Evolutionary conservation across 257 asterid genomes (phyloP).

Genomic region (Scutellaria baicalensis): DNA sequence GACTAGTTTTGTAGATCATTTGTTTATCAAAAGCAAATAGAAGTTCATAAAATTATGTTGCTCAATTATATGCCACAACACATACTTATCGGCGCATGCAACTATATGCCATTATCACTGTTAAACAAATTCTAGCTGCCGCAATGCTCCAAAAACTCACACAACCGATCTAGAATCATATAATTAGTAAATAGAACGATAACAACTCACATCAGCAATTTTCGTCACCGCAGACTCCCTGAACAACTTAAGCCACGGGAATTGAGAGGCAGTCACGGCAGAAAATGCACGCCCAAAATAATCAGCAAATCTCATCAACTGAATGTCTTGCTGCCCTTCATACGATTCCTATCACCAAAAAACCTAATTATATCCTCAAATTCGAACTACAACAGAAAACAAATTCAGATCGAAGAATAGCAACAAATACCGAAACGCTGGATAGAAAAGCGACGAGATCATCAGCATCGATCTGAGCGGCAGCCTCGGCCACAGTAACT

Average conservation of each 20-base stretch:
- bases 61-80: background rate
- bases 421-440: constrained; percentile 36
- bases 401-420: background rate
- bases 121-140: background rate
- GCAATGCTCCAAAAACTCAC: background rate
- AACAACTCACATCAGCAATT: constrained; percentile 62
- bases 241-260: constrained; percentile 85
- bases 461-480: constrained; percentile 58
- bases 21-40: no score
- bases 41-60: no score
- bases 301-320: constrained; percentile 86
- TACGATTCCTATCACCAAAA: constrained; percentile 50
- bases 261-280: constrained; percentile 58
- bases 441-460: constrained; percentile 66
- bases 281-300: constrained; percentile 90
- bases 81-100: constrained; percentile 1
- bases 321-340: constrained; percentile 73
- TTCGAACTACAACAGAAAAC: background rate
- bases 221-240: constrained; percentile 70
- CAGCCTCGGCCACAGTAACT: constrained; percentile 73
- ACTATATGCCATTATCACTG: background rate
- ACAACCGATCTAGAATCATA: background rate
- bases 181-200: background rate
- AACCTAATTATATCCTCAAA: background rate
- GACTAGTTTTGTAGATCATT: no score